Evolutionary conservation across 2,329 filamentous ascomycete species (phyloP).

Genomic region (Lecanicillium sp.): DNA sequence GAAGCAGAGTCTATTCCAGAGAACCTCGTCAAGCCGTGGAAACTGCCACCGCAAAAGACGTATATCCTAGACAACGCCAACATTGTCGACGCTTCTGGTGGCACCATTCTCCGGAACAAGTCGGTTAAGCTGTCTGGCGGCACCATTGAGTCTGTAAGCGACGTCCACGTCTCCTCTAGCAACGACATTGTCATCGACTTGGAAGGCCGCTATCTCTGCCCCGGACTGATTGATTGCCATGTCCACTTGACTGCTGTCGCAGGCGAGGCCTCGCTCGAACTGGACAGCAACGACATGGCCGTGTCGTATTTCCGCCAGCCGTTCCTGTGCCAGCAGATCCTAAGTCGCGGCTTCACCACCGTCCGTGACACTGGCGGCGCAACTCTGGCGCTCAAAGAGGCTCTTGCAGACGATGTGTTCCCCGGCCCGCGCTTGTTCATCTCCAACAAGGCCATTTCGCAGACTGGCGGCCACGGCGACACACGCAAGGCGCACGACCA

Average conservation of each 20-base stretch:
- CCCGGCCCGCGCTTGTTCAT: conserved; percentile 49
- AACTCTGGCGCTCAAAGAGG: conserved; percentile 43
- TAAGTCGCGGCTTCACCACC: conserved; percentile 49
- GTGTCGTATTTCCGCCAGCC: conserved; percentile 36
- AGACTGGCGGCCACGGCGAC: conserved; percentile 52
- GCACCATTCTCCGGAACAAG: conserved; percentile 19
- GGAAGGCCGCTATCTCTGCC: conserved; percentile 20
- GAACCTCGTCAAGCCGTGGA: conserved; percentile 26
- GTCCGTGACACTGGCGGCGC: conserved; percentile 52
- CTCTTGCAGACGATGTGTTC: conserved; percentile 45
- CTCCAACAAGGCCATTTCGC: conserved; percentile 42
- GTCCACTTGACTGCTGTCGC: conserved; percentile 23
- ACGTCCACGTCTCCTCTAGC: neutral
- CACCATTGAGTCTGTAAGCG: conserved; percentile 19
- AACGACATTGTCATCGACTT: conserved; percentile 14
- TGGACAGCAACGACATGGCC: conserved; percentile 20
- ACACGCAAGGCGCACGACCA: conserved; percentile 40
- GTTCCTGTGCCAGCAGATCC: conserved; percentile 39
- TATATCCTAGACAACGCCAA: conserved; percentile 34
- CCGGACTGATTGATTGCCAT: conserved; percentile 25
- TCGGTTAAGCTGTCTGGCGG: conserved; percentile 27
- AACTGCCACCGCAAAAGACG: conserved; percentile 19
- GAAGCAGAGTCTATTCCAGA: conserved; percentile 1
- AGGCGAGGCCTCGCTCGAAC: conserved; percentile 17
- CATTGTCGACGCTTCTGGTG: conserved; percentile 30